These are phyloP conservation scores for Phaeosphaeriaceae sp. DNA, from an alignment of 2,329 filamentous ascomycete genomes.

Conservation along the genomic window DNA sequence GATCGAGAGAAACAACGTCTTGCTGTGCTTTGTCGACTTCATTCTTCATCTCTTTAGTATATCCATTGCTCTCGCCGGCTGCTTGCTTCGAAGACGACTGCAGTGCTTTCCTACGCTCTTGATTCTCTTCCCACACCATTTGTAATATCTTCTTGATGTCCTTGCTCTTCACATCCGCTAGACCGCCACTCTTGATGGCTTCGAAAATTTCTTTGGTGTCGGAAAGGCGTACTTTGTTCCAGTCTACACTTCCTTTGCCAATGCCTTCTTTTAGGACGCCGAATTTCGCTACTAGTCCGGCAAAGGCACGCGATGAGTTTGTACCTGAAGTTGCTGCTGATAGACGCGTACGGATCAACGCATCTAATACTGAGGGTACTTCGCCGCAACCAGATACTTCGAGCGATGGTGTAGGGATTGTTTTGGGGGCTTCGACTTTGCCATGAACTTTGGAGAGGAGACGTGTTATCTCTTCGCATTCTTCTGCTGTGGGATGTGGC, in stretches of 20 bases:
- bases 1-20: conserved; percentile 68
- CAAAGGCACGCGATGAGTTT: conserved; percentile 71
- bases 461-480: conserved; percentile 72
- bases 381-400: conserved; percentile 74
- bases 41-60: conserved; percentile 59
- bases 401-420: conserved; percentile 72
- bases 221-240: conserved; percentile 71
- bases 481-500: conserved; percentile 67
- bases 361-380: conserved; percentile 69
- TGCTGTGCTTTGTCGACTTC: conserved; percentile 65
- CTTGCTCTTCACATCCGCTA: conserved; percentile 73
- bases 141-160: conserved; percentile 77
- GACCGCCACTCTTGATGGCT: conserved; percentile 73
- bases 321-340: conserved; percentile 65
- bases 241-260: conserved; percentile 75
- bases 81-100: conserved; percentile 41
- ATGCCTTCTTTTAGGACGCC: conserved; percentile 67
- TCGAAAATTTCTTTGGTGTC: conserved; percentile 67
- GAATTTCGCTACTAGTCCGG: conserved; percentile 68
- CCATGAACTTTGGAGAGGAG: conserved; percentile 72
- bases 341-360: conserved; percentile 66
- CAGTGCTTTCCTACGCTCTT: conserved; percentile 60
- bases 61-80: conserved; percentile 53
- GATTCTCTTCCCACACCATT: conserved; percentile 73
- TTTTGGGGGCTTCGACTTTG: conserved; percentile 66